Percentiles rank a stretch among this genome's conserved stretches.
Conservation (phyloP, 192 early-diverging fungal species). For the Linnemannia schmuckeri region DNA sequence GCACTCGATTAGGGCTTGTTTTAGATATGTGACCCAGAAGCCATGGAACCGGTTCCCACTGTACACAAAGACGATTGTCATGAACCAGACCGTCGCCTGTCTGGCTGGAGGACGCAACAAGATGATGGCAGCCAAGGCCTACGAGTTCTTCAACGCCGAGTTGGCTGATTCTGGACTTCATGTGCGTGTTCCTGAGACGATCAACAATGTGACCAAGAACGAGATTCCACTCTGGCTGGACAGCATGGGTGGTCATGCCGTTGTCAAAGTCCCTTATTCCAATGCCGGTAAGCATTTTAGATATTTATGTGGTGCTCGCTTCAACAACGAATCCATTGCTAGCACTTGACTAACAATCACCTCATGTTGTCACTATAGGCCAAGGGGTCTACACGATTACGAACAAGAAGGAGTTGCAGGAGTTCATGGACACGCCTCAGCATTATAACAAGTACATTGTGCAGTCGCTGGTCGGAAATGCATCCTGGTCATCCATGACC, state of each 20-base stretch:
- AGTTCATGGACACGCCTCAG: slow-evolving; percentile 82
- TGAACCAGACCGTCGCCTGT: slow-evolving; percentile 88
- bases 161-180: slow-evolving; percentile 75
- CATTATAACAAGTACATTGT: slow-evolving; percentile 95
- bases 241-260: slow-evolving; percentile 89
- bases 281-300: slow-evolving; percentile 73
- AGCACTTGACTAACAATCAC: not conserved
- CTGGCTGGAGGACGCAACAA: slow-evolving; percentile 92
- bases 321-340: not conserved
- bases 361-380: slow-evolving; percentile 46
- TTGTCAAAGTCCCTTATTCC: slow-evolving; percentile 88
- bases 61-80: slow-evolving; percentile 78
- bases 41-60: slow-evolving; percentile 91
- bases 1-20: slow-evolving; percentile 90
- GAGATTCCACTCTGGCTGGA: slow-evolving; percentile 88
- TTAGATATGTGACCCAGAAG: slow-evolving; percentile 90
- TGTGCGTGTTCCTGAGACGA: slow-evolving; percentile 86
- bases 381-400: slow-evolving; percentile 95
- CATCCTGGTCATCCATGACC: slow-evolving; percentile 83
- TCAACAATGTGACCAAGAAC: slow-evolving; percentile 84
- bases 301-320: not conserved
- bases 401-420: slow-evolving; percentile 75
- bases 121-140: slow-evolving; percentile 90
- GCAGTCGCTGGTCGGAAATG: slow-evolving; percentile 89
- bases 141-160: slow-evolving; percentile 89